Base-by-base conservation (phyloP, 345 rosid genomes). In the Gossypium mustelinum region DNA sequence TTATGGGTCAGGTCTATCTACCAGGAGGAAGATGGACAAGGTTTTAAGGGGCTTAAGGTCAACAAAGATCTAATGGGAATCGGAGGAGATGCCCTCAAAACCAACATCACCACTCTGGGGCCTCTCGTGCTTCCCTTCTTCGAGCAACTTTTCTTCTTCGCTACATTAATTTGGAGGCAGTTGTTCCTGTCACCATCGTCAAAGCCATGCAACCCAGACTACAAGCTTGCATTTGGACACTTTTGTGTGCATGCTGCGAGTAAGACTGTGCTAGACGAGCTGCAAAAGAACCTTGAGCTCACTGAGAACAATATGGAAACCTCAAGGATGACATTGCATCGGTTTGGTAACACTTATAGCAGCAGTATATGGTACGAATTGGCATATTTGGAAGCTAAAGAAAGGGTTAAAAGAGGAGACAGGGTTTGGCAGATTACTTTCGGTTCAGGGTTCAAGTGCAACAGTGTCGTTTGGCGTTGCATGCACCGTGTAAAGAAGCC, bases 401-500 rank as follows among this genome's bases (percentile, higher is more conserved):
- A 89, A 72, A 87, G 81, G 81, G 90, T 94, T 0, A 87, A 81
- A 58, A 84, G 87, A 34, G 97, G 97, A 0, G 97, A 92, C 41
- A 83, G 97, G 78, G 81, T 94, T 47, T 94, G 98, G 97, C 97
- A 94, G 82, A 83, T 91, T 2, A 87, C 97, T 0, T 94, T 87
- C 14, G 98, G 95, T 34, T 92, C 97, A 0, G 97, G 98, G 25
- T 92, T 94, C 48, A 94, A 94, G 89, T 94, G 98, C 85, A 94
- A 94, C 80, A 94, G 95, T 65, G 78, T 91, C 65, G 98, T 94
- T 14, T 94, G 95, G 97, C 82, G 80, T 76, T 83, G 97, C 4
- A 86, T 91, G 89, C 80, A 83, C 39, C 86, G 92, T 17, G 86
- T 87, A 17, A 84, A 82, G 82, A 91, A 88, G 82, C 94, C 98